phyloP scores from a whole-genome alignment of 1,284 basidiomycete species.

The Anthracocystis setariae region DNA sequence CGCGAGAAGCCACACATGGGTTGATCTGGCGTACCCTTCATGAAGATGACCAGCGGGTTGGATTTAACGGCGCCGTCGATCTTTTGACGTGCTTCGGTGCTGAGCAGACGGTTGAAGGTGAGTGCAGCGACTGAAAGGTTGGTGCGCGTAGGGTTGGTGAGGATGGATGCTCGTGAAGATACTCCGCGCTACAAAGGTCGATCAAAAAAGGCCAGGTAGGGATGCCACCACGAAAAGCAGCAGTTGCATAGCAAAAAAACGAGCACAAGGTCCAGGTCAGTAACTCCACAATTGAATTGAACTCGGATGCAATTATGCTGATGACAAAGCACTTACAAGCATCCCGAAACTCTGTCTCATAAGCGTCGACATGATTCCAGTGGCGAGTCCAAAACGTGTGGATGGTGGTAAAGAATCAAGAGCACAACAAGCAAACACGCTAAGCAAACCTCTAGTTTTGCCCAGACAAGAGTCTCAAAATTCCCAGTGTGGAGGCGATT shows the following conservation, averaged over 20 bases:
- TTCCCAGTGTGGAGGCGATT: conserved; percentile 13
- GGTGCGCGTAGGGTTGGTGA: neutral
- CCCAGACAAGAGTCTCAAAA: neutral
- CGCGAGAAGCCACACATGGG: conserved; percentile 89
- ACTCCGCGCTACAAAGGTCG: neutral
- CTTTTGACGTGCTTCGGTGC: conserved; percentile 69
- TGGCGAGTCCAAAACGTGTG: neutral
- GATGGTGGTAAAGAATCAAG: neutral
- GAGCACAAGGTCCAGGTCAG: too few relatives aligned
- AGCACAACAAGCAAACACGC: neutral
- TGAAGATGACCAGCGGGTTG: conserved; percentile 87
- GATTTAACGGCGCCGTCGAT: conserved; percentile 73
- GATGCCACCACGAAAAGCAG: too few relatives aligned
- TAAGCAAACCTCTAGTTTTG: too few relatives aligned
- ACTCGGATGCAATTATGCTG: too few relatives aligned
- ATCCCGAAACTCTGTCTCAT: conserved; percentile 19
- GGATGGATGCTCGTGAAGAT: neutral
- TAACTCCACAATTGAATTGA: too few relatives aligned
- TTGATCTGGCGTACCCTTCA: conserved; percentile 83
- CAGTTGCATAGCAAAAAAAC: too few relatives aligned
- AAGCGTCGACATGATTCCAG: conserved; percentile 15
- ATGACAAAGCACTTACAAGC: conserved; percentile 12
- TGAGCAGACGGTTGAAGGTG: conserved; percentile 65
- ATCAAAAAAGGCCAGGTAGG: too few relatives aligned
- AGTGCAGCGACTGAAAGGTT: neutral